Evolutionary conservation across 2,329 filamentous ascomycete species (phyloP).

Genomic region (Pseudogymnoascus sp.): DNA sequence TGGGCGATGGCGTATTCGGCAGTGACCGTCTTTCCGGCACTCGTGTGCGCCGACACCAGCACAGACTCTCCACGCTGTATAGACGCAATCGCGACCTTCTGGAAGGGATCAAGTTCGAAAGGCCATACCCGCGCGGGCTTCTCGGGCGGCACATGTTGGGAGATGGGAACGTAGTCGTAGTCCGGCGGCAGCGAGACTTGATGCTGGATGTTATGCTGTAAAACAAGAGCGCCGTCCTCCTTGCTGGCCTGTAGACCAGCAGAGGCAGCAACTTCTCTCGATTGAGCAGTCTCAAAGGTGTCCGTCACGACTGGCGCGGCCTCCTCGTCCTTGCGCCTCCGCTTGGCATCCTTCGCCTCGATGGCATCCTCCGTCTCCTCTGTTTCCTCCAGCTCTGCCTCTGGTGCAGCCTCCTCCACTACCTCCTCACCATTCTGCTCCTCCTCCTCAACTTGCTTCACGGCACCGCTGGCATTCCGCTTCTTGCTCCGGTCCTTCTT

Average conservation of each 20-base stretch:
- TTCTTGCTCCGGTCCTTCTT: constrained; percentile 66
- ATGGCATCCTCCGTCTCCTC: constrained; percentile 34
- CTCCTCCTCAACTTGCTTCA: constrained; percentile 47
- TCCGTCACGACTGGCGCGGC: constrained; percentile 79
- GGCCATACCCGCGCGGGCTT: constrained; percentile 76
- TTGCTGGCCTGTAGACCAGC: constrained; percentile 24
- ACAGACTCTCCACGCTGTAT: constrained; percentile 97
- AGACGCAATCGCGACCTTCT: constrained; percentile 86
- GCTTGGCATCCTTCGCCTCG: constrained; percentile 43
- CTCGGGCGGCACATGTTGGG: constrained; percentile 82
- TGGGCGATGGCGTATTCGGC: constrained; percentile 98
- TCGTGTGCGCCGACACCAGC: constrained; percentile 91
- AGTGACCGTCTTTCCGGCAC: constrained; percentile 95
- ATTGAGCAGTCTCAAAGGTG: constrained; percentile 89
- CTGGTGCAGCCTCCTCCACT: constrained; percentile 20
- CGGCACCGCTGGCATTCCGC: constrained; percentile 71
- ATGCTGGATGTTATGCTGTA: constrained; percentile 97
- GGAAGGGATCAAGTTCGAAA: constrained; percentile 95
- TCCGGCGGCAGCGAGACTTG: constrained; percentile 92
- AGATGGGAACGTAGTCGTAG: constrained; percentile 91
- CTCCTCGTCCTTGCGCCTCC: constrained; percentile 56
- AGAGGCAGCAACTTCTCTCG: constrained; percentile 70
- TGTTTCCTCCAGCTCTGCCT: constrained; percentile 21
- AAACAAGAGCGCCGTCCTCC: constrained; percentile 52
- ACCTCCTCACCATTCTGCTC: constrained; percentile 56